A percentile compares a stretch with the other conserved stretches of the same genome.
phyloP scores from a whole-genome alignment of 345 rosid species.

The Anacardium occidentale region DNA sequence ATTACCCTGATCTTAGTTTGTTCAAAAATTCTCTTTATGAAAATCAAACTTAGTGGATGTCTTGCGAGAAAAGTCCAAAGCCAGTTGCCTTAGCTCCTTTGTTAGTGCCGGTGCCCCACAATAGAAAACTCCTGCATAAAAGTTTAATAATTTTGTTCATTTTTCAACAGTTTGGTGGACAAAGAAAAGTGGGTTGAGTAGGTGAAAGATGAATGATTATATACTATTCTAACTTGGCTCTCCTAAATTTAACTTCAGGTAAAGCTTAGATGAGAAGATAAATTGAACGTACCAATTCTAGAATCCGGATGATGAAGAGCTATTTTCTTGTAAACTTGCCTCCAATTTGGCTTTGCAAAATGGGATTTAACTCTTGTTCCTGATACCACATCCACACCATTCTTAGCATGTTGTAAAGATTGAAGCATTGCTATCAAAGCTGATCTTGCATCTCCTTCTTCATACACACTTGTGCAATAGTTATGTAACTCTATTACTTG shows the following conservation, averaged over 20 bases:
- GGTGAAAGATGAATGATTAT: background rate
- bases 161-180: too few species aligned
- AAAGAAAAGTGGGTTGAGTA: background rate
- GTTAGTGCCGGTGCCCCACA: slow-evolving; percentile 78
- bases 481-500: slow-evolving; percentile 73
- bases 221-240: too few species aligned
- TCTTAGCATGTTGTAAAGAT: slow-evolving; percentile 78
- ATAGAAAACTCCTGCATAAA: slow-evolving; percentile 74
- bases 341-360: slow-evolving; percentile 87
- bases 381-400: slow-evolving; percentile 80
- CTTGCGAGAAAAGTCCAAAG: slow-evolving; percentile 72
- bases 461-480: slow-evolving; percentile 90
- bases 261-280: too few species aligned
- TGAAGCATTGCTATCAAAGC: slow-evolving; percentile 89
- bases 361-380: slow-evolving; percentile 88
- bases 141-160: background rate
- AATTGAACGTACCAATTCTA: slow-evolving; percentile 55
- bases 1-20: background rate
- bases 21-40: slow-evolving; percentile 85
- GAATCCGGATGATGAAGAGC: slow-evolving; percentile 57
- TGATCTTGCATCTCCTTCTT: slow-evolving; percentile 89
- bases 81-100: slow-evolving; percentile 62
- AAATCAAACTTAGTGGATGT: slow-evolving; percentile 88
- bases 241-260: too few species aligned
- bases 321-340: slow-evolving; percentile 77